Evolutionary conservation across 2,329 filamentous ascomycete species (phyloP), one percentile per base, ranked within the genome.

Genomic region (Colletotrichum incanum): DNA sequence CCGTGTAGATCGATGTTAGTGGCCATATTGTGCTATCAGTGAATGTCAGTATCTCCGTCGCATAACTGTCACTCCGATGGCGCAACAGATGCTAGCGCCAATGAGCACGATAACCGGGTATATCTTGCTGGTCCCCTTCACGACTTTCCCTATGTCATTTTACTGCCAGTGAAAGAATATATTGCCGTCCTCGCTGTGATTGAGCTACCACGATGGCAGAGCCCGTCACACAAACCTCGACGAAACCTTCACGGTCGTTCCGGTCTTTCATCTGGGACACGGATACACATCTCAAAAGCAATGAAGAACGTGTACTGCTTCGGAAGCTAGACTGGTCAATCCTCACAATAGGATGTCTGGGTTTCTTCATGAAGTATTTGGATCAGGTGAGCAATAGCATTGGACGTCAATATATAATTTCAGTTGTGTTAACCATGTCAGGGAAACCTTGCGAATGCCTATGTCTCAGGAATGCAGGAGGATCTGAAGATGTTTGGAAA

Each of bases 251-350:
- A 54, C 61, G 67, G 28, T 77, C 12, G 74, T 79, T 37, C 80
- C 76, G 77, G 5, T 77, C 76, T 12, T 78, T 76, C 74, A 77
- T 79, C 37, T 79, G 77, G 77, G 77, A 79, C 60, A 75, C 74
- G 3, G 77, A 78, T 63, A 76, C 76, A 20, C 76, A 78, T 61
- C 75, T 78, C 52, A 79, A 79, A 65, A 73, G 59, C 26, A 67
- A 70, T 5, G 76, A 76, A 26, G 78, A 79, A 67, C 73, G 74
- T 5, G 66, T 50, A 14, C 73, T 79, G 8, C 67, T 79, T 6
- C 72, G 72, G 26, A 79, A 79, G 67, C 70, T 79, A 28, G 78
- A 79, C 71, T 54, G 54, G 50, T 67, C 71, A 12, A 77, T 79
- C 41, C 50, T 71, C 16, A 71, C 64, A 16, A 67, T 71, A 26